Conservation (phyloP, 2,329 filamentous ascomycete species). For the Neocucurbitaria cava region DNA sequence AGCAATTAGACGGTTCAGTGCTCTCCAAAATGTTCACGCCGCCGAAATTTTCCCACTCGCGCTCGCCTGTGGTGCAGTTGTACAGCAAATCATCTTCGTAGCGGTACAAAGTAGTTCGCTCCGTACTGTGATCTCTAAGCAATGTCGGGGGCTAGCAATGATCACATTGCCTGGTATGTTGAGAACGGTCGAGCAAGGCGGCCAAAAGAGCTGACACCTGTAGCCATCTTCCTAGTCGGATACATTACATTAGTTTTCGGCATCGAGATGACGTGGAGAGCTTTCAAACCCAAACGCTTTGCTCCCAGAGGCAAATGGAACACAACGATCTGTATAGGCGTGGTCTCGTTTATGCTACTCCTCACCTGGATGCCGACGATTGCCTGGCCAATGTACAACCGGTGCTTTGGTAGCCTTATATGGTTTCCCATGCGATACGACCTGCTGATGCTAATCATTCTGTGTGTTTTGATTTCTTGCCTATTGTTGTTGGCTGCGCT, state of each 20-base stretch:
- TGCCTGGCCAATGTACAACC: conserved; percentile 62
- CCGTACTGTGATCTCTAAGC: conserved; percentile 45
- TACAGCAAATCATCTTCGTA: conserved; percentile 49
- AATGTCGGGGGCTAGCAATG: conserved; percentile 46
- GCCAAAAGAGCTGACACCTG: conserved; percentile 21
- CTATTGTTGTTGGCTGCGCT: conserved; percentile 60
- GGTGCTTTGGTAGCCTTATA: conserved; percentile 72
- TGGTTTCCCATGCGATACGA: conserved; percentile 71
- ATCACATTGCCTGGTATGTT: conserved; percentile 49
- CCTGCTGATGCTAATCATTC: conserved; percentile 62
- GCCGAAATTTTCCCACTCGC: conserved; percentile 51
- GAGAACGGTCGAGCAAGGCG: not conserved
- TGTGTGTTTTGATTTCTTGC: conserved; percentile 59
- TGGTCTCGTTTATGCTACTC: conserved; percentile 61
- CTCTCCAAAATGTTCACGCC: conserved; percentile 47
- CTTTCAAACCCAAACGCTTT: conserved; percentile 63
- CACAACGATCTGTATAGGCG: conserved; percentile 62
- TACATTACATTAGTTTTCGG: conserved; percentile 71
- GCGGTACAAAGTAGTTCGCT: conserved; percentile 49
- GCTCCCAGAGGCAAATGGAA: conserved; percentile 66
- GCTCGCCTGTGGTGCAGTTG: conserved; percentile 45
- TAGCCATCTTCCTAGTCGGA: conserved; percentile 71
- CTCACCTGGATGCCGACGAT: conserved; percentile 66
- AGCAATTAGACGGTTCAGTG: conserved; percentile 39
- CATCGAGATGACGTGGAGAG: conserved; percentile 65